A percentile compares a stretch with the other conserved stretches of the same genome.
These are phyloP conservation scores for Durio zibethinus DNA, from an alignment of 345 rosid species.

Conservation along the genomic window DNA sequence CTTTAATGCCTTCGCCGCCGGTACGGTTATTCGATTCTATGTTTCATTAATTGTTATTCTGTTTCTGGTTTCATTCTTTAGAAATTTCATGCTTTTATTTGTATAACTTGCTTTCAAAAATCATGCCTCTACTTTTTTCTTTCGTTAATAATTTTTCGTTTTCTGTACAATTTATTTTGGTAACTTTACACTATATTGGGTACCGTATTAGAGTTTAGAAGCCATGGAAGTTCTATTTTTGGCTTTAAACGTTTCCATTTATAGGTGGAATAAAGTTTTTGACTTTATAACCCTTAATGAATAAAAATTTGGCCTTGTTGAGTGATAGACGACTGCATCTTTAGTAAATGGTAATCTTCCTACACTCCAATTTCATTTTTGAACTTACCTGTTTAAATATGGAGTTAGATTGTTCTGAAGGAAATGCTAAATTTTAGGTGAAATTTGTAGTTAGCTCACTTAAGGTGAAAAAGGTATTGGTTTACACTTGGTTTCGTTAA, in stretches of 20 bases:
- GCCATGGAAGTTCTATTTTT: no score
- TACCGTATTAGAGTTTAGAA: no score
- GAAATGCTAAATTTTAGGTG: neutral
- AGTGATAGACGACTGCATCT: neutral
- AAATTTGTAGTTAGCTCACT: no score
- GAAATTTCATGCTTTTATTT: neutral
- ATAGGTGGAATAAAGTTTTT: neutral
- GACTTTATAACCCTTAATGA: neutral
- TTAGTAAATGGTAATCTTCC: neutral
- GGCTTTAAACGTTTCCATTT: neutral
- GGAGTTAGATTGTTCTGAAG: neutral
- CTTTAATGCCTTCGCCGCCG: conserved; percentile 15
- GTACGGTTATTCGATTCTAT: conserved; percentile 6
- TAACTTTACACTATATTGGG: no score
- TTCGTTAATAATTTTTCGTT: no score
- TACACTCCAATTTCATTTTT: neutral
- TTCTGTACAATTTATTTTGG: no score
- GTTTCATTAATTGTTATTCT: no score
- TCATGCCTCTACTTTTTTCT: no score
- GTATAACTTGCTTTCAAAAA: no score
- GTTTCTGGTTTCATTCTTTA: no score
- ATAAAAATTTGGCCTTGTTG: neutral
- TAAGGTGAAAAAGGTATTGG: no score
- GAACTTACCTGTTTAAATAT: neutral
- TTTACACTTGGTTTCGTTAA: neutral